Evolutionary conservation across 441 rosid species (phyloP).

Genomic region (Gossypium lobatum): DNA sequence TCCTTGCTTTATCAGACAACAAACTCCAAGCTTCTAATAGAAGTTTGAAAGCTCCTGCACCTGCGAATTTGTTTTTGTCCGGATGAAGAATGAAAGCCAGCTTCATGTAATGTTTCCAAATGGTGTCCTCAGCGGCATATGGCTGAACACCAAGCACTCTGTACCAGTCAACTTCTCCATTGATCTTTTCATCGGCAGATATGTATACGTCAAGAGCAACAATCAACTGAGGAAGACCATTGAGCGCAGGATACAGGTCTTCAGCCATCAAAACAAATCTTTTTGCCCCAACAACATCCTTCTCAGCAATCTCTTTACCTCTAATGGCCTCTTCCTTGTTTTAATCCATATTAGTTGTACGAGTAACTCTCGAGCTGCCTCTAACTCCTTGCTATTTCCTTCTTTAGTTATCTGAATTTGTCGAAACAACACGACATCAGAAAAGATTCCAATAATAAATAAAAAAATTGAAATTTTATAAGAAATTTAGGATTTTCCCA

Average conservation of each 20-base stretch:
- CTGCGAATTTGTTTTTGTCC: constrained; percentile 40
- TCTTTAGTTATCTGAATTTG: not conserved
- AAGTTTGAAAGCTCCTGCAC: constrained; percentile 51
- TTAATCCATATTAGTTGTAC: not conserved
- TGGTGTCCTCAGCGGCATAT: constrained; percentile 39
- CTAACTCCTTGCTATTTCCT: not conserved
- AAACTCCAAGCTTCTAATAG: constrained; percentile 47
- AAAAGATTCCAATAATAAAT: not conserved
- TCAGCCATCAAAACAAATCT: constrained; percentile 40
- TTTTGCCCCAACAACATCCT: constrained; percentile 33
- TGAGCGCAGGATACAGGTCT: constrained; percentile 32
- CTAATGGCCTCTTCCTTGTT: not conserved
- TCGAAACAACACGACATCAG: not conserved
- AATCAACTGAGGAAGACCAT: constrained; percentile 39
- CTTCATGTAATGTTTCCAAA: constrained; percentile 35
- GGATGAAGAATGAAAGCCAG: constrained; percentile 50
- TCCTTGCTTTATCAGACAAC: constrained; percentile 47
- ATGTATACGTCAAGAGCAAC: constrained; percentile 36
- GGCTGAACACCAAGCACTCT: constrained; percentile 44
- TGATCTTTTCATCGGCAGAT: constrained; percentile 23
- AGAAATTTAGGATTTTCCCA: not conserved
- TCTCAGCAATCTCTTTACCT: constrained; percentile 9
- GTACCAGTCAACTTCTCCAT: constrained; percentile 42
- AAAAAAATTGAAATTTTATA: not conserved
- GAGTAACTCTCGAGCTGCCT: not conserved